Percentiles rank a stretch among this genome's conserved stretches.
Evolutionary conservation across 257 asterid genomes (phyloP).

Genomic region (Forsythia suspensa): DNA sequence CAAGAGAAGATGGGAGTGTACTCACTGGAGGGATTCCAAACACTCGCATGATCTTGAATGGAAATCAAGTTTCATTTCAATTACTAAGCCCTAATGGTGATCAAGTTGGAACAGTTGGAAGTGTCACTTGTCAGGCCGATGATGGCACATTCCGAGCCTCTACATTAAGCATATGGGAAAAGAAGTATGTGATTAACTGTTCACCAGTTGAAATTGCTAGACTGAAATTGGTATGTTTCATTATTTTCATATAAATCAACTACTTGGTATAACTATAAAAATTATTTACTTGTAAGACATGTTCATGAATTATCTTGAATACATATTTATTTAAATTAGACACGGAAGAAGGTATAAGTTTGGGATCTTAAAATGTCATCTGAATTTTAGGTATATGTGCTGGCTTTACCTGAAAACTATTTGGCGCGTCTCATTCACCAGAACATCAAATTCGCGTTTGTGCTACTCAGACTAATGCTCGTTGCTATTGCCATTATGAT

Average conservation of each 20-base stretch:
- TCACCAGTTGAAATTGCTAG: constrained; percentile 44
- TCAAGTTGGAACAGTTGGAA: constrained; percentile 28
- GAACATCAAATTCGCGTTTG: constrained; percentile 27
- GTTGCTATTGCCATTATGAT: constrained; percentile 22
- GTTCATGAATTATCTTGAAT: not conserved
- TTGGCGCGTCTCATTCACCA: constrained; percentile 21
- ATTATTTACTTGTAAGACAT: no score
- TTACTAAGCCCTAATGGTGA: constrained; percentile 20
- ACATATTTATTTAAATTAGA: not conserved
- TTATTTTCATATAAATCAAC: not conserved
- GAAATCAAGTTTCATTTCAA: constrained; percentile 28
- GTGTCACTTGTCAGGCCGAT: constrained; percentile 30
- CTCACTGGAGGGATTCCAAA: constrained; percentile 37
- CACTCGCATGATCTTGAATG: constrained; percentile 26
- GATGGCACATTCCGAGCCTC: constrained; percentile 2
- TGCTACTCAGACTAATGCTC: constrained; percentile 32
- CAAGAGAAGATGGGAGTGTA: constrained; percentile 43
- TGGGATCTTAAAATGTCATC: not conserved
- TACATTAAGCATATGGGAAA: constrained; percentile 29
- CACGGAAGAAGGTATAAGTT: not conserved
- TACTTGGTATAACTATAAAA: not conserved
- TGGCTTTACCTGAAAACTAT: constrained; percentile 36
- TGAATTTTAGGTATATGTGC: constrained; percentile 39
- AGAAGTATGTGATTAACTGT: constrained; percentile 36
- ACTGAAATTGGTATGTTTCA: constrained; percentile 40